A percentile compares a stretch with the other conserved stretches of the same genome.
Conservation (phyloP, 2,329 filamentous ascomycete genomes). For the Trichoderma afroharzianum region DNA sequence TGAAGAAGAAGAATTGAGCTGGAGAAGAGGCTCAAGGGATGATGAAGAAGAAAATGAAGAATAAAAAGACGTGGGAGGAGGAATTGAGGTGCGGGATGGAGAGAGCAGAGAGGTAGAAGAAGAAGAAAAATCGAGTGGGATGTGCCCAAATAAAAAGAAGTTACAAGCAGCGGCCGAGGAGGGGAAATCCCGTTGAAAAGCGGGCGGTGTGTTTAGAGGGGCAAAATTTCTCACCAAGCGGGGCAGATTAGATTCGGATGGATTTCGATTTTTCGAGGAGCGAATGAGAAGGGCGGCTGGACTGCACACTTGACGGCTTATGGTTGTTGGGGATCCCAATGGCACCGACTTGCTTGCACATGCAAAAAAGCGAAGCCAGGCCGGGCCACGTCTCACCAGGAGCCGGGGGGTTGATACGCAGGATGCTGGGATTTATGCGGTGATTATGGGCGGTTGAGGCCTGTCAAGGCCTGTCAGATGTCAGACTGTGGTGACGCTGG, state of each 20-base stretch:
- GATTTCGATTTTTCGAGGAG: neutral
- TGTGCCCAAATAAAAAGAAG: constrained; percentile 1
- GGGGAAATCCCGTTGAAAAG: constrained; percentile 14
- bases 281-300: neutral
- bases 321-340: neutral
- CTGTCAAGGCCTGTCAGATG: neutral
- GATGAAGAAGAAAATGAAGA: neutral
- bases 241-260: constrained; percentile 14
- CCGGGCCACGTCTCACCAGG: constrained; percentile 9
- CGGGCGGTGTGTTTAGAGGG: constrained; percentile 31
- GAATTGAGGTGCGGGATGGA: constrained; percentile 18
- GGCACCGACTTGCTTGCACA: neutral
- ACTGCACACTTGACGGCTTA: constrained; percentile 10
- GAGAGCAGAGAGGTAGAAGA: constrained; percentile 22
- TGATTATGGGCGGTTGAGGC: neutral
- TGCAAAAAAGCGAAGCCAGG: neutral
- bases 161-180: neutral
- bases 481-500: neutral
- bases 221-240: constrained; percentile 26
- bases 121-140: constrained; percentile 4
- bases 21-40: constrained; percentile 22
- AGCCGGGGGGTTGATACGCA: neutral
- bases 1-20: constrained; percentile 24
- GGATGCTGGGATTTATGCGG: neutral
- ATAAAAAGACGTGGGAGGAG: neutral